phyloP scores from a whole-genome alignment of 1,139 yeast species.

The Taiozyma sp. region DNA sequence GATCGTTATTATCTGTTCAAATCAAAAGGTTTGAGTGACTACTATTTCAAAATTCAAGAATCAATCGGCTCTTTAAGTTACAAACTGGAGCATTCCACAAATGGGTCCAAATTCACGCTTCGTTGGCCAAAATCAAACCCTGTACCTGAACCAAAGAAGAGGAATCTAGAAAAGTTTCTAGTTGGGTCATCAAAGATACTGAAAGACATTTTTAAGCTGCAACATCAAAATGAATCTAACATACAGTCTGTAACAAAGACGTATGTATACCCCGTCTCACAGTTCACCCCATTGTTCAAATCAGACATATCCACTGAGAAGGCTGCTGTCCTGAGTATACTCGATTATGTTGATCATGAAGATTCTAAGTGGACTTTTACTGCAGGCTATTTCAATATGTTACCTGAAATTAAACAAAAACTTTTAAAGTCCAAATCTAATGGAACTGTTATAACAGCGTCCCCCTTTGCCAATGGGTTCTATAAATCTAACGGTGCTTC shows the following conservation, averaged over 20 bases:
- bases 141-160: conserved; percentile 63
- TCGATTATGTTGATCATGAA: conserved; percentile 54
- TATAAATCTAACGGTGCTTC: conserved; percentile 82
- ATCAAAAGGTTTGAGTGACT: conserved; percentile 54
- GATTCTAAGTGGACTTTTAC: conserved; percentile 79
- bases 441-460: conserved; percentile 82
- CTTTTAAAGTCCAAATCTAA: conserved; percentile 55
- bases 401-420: conserved; percentile 64
- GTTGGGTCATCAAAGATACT: conserved; percentile 54
- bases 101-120: conserved; percentile 49
- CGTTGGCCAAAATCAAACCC: conserved; percentile 74
- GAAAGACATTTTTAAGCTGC: conserved; percentile 46
- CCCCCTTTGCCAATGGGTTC: conserved; percentile 92
- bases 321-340: conserved; percentile 56
- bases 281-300: conserved; percentile 74
- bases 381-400: conserved; percentile 95
- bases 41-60: conserved; percentile 64
- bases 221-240: conserved; percentile 14
- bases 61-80: conserved; percentile 70
- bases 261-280: conserved; percentile 88
- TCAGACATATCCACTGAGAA: conserved; percentile 77
- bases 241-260: conserved; percentile 45
- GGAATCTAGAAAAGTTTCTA: conserved; percentile 52
- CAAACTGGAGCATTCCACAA: conserved; percentile 45
- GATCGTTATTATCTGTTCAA: conserved; percentile 83